Percentiles rank a stretch among this genome's conserved stretches.
These are phyloP conservation scores for Enterocytospora artemiae DNA, from an alignment of 371 early-diverging fungal genomes.

Conservation along the genomic window DNA sequence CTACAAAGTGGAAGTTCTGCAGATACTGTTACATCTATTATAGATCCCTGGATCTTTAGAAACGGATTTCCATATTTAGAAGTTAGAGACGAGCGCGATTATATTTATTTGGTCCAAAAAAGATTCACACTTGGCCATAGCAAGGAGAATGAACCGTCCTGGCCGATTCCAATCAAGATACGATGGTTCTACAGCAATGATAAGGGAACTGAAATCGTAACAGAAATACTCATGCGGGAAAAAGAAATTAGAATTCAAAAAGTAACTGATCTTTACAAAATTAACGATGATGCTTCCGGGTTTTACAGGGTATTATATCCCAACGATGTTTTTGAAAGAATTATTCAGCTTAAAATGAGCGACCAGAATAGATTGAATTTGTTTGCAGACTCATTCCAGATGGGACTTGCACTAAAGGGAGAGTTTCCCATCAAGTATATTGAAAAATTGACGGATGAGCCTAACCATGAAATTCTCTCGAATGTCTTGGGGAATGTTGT, in stretches of 20 bases:
- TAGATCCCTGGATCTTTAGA: slow-evolving; percentile 73
- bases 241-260: not conserved
- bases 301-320: slow-evolving; percentile 5
- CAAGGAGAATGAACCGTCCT: slow-evolving; percentile 57
- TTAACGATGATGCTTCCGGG: slow-evolving; percentile 2
- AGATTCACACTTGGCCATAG: slow-evolving; percentile 68
- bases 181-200: slow-evolving; percentile 69
- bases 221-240: not conserved
- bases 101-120: slow-evolving; percentile 57
- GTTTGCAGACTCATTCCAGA: not conserved
- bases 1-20: too few relatives aligned
- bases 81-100: slow-evolving; percentile 53
- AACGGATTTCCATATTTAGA: slow-evolving; percentile 62
- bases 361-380: not conserved
- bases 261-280: not conserved
- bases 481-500: not conserved
- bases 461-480: slow-evolving; percentile 1
- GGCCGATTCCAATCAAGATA: slow-evolving; percentile 57
- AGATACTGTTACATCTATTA: slow-evolving; percentile 65
- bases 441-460: not conserved
- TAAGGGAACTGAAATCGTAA: too few relatives aligned
- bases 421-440: not conserved
- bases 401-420: not conserved
- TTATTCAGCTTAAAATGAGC: not conserved
- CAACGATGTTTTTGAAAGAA: not conserved